Evolutionary conservation across 2,329 filamentous ascomycete species (phyloP).

Genomic region (Beauveria sp.): DNA sequence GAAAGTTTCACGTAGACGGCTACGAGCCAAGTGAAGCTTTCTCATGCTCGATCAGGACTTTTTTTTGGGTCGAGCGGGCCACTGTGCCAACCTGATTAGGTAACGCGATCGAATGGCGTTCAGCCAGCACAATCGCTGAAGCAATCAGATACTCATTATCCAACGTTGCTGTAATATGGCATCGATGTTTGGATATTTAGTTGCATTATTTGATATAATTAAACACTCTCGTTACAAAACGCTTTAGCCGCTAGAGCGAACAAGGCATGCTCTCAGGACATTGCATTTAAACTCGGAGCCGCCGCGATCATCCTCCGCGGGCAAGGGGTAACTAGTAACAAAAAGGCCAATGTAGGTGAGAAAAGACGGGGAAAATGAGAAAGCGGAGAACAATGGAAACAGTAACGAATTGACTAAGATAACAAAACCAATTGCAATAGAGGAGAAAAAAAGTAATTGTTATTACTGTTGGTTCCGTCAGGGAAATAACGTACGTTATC

Average conservation of each 20-base stretch:
- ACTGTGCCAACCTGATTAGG: constrained; percentile 1
- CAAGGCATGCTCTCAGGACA: not conserved
- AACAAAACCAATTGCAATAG: too few species aligned
- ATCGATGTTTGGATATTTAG: too few species aligned
- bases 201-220: too few species aligned
- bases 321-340: too few species aligned
- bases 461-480: too few species aligned
- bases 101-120: not conserved
- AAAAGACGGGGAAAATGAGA: too few species aligned
- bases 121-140: not conserved
- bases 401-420: too few species aligned
- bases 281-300: not conserved
- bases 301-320: not conserved
- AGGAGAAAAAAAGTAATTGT: too few species aligned
- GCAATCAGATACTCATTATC: not conserved
- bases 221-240: not conserved
- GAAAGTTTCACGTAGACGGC: not conserved
- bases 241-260: not conserved
- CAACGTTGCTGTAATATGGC: too few species aligned
- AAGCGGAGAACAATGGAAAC: too few species aligned
- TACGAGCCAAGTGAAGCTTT: not conserved
- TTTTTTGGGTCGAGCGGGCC: not conserved
- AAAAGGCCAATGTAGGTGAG: too few species aligned
- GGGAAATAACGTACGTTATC: too few species aligned
- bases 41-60: not conserved